A percentile compares a stretch with the other conserved stretches of the same genome.
phyloP scores from a whole-genome alignment of 352 stramenopile genomes.

The Phytophthora melonis region DNA sequence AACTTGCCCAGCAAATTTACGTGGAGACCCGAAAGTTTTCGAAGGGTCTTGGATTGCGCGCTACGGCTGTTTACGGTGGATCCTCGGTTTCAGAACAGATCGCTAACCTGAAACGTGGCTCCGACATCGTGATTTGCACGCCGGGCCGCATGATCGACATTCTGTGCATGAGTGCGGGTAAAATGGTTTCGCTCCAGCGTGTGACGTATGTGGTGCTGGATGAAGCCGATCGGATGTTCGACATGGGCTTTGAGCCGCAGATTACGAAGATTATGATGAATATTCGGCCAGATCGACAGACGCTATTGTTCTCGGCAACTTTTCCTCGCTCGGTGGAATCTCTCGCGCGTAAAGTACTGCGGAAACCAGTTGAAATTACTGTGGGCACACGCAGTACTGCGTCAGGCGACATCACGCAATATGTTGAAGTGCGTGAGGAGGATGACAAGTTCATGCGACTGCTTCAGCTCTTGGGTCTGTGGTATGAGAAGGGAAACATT shows the following conservation, averaged over 20 bases:
- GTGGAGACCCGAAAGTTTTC: conserved; percentile 95
- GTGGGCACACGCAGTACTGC: conserved; percentile 96
- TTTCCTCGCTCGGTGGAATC: conserved; percentile 95
- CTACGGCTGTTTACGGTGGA: conserved; percentile 96
- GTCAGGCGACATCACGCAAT: conserved; percentile 97
- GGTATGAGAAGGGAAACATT: conserved; percentile 97
- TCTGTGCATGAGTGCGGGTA: conserved; percentile 97
- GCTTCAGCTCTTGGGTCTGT: conserved; percentile 96
- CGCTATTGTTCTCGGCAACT: conserved; percentile 98
- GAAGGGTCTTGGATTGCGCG: conserved; percentile 92
- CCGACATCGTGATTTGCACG: conserved; percentile 98
- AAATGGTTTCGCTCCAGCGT: conserved; percentile 95
- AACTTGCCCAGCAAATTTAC: conserved; percentile 99
- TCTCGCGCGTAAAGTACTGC: conserved; percentile 90
- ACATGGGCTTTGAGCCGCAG: conserved; percentile 99
- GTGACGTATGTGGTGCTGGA: conserved; percentile 99
- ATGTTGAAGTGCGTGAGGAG: conserved; percentile 98
- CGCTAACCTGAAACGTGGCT: conserved; percentile 98
- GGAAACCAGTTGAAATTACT: conserved; percentile 97
- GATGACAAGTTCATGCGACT: conserved; percentile 99
- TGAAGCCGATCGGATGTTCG: conserved; percentile 99
- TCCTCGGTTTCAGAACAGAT: conserved; percentile 98
- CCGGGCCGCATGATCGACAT: conserved; percentile 99
- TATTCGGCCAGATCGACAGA: conserved; percentile 92
- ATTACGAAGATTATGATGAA: conserved; percentile 97